Conservation (phyloP, 345 rosid genomes). For the Turnera subulata region DNA sequence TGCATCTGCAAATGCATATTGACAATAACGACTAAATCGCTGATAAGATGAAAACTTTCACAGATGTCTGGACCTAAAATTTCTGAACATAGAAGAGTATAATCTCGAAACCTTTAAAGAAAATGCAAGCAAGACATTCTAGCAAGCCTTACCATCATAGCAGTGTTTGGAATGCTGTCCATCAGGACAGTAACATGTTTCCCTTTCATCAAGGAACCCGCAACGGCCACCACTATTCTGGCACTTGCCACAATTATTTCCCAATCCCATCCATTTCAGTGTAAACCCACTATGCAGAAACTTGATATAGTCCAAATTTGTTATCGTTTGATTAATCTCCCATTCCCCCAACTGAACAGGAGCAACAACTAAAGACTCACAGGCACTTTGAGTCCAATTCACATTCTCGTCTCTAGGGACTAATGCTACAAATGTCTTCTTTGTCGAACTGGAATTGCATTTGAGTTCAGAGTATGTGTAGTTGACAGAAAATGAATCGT, state of each 20-base stretch:
- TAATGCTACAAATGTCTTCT: conserved; percentile 17
- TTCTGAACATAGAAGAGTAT: no score
- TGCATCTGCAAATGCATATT: no score
- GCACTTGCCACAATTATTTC: conserved; percentile 16
- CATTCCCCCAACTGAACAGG: conserved; percentile 15
- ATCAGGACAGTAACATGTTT: conserved; percentile 26
- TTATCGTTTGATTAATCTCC: conserved; percentile 1
- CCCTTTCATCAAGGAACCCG: conserved; percentile 14
- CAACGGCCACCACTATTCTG: conserved; percentile 26
- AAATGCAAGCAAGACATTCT: background rate
- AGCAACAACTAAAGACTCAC: conserved; percentile 12
- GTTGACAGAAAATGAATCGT: conserved; percentile 4
- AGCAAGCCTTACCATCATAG: conserved; percentile 18
- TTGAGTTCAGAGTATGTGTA: conserved; percentile 1
- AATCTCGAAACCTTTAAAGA: background rate
- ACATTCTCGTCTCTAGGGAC: conserved; percentile 12
- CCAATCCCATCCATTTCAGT: conserved; percentile 24
- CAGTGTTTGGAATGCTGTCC: conserved; percentile 16
- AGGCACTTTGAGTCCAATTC: conserved; percentile 6
- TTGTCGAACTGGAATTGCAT: conserved; percentile 2
- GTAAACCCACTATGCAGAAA: conserved; percentile 16
- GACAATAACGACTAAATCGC: no score
- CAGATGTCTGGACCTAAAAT: background rate
- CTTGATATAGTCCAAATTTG: conserved; percentile 8
- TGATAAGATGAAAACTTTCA: no score